These are phyloP conservation scores for Tricholoma flavovirens DNA, from an alignment of 768 basidiomycete genomes.

Conservation along the genomic window DNA sequence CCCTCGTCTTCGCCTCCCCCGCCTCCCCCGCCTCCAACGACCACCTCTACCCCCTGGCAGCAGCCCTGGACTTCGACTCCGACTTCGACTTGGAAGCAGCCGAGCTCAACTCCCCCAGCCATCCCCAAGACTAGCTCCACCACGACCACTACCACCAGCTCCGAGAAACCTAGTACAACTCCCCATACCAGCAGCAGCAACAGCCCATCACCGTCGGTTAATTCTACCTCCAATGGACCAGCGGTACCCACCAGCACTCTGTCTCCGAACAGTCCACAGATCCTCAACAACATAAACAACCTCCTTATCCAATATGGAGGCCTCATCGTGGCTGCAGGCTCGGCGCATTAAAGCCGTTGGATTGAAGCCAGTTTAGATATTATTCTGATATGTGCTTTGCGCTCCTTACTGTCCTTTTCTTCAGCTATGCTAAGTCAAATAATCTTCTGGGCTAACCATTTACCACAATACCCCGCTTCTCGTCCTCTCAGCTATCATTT, in stretches of 20 bases:
- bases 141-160: slow-evolving; percentile 14
- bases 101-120: slow-evolving; percentile 8
- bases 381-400: background rate
- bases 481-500: background rate
- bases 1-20: too few species aligned
- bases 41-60: slow-evolving; percentile 10
- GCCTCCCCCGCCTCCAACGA: slow-evolving; percentile 15
- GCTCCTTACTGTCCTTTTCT: background rate
- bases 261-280: background rate
- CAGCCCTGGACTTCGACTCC: slow-evolving; percentile 1
- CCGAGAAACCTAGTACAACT: slow-evolving; percentile 12
- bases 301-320: slow-evolving; percentile 1
- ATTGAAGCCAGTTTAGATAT: background rate
- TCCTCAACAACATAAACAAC: background rate
- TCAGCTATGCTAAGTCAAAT: slow-evolving; percentile 1
- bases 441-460: slow-evolving; percentile 3
- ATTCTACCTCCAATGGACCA: background rate
- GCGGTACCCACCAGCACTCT: background rate
- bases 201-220: background rate
- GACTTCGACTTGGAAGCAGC: background rate
- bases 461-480: slow-evolving; percentile 3
- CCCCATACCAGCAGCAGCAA: slow-evolving; percentile 12
- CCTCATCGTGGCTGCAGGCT: background rate
- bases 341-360: background rate
- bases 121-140: slow-evolving; percentile 17